Conservation (phyloP, 139 green algal species). For the Ulvella scutata region DNA sequence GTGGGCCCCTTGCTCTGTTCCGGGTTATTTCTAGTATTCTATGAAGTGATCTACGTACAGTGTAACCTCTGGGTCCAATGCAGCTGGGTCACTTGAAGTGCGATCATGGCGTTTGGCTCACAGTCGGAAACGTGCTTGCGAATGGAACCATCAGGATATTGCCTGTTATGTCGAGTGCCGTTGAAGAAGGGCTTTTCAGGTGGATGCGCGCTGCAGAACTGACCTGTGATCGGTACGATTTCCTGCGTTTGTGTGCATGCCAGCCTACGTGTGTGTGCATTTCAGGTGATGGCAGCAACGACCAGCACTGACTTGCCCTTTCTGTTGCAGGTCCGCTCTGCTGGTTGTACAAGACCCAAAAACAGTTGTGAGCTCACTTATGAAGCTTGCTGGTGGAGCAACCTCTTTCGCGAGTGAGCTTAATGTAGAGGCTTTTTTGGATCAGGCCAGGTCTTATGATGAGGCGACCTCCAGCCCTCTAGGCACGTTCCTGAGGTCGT, state of each 20-base stretch:
- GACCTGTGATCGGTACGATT: conserved; percentile 68
- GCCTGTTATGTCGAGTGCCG: conserved; percentile 31
- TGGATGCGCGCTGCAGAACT: conserved; percentile 86
- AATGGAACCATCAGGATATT: conserved; percentile 52
- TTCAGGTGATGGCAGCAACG: neutral
- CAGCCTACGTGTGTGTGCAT: neutral
- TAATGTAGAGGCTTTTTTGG: conserved; percentile 86
- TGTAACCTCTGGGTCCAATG: neutral
- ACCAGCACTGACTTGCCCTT: neutral
- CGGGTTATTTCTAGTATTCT: neutral
- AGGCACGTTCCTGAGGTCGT: conserved; percentile 71
- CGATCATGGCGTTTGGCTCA: conserved; percentile 91
- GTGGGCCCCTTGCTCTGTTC: neutral
- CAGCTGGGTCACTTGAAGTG: conserved; percentile 72
- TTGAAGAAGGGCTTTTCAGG: conserved; percentile 59
- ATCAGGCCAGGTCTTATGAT: conserved; percentile 71
- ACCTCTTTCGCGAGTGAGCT: conserved; percentile 65
- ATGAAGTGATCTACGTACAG: neutral
- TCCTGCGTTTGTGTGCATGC: neutral
- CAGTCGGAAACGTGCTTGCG: conserved; percentile 77
- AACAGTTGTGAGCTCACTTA: conserved; percentile 62
- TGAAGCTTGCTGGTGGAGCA: conserved; percentile 88
- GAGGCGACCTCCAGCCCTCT: conserved; percentile 49
- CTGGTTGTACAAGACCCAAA: conserved; percentile 59
- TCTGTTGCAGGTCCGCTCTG: conserved; percentile 54